Evolutionary conservation across 805 yeast species (phyloP).

Genomic region (Schwanniomyces sp.): DNA sequence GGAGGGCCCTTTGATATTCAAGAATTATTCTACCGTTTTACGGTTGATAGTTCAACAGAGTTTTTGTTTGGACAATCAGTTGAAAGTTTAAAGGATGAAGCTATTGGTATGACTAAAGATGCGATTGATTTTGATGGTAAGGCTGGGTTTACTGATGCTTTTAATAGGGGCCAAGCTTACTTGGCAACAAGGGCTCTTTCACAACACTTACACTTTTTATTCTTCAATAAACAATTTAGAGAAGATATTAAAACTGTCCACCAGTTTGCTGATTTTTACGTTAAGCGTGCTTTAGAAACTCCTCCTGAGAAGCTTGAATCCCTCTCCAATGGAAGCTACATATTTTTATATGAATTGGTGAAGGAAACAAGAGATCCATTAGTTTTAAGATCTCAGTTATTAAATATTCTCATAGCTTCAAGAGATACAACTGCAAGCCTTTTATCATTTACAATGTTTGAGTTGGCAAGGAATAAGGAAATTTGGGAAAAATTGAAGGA

Average conservation of each 20-base stretch:
- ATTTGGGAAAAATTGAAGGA: conserved; percentile 37
- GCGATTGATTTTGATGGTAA: conserved; percentile 23
- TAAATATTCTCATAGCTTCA: conserved; percentile 53
- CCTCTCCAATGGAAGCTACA: conserved; percentile 37
- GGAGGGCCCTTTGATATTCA: conserved; percentile 32
- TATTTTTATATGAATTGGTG: conserved; percentile 48
- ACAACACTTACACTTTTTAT: conserved; percentile 24
- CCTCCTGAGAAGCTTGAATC: conserved; percentile 28
- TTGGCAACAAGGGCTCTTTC: conserved; percentile 35
- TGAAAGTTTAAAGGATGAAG: conserved; percentile 25
- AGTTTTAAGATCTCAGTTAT: conserved; percentile 49
- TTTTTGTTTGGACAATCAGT: conserved; percentile 41
- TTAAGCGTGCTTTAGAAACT: conserved; percentile 34
- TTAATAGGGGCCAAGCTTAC: conserved; percentile 31
- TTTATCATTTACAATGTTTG: conserved; percentile 45
- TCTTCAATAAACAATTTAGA: conserved; percentile 28
- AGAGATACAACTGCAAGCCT: conserved; percentile 57
- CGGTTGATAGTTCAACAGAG: conserved; percentile 42
- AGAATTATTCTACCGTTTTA: conserved; percentile 31
- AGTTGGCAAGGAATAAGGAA: conserved; percentile 44
- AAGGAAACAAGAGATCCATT: conserved; percentile 48
- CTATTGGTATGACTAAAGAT: conserved; percentile 26
- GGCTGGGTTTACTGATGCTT: conserved; percentile 32
- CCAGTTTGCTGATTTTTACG: conserved; percentile 36
- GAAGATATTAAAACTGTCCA: conserved; percentile 5